These are phyloP conservation scores for Suhomyces kunorum DNA, from an alignment of 1,139 yeast genomes.

Conservation along the genomic window DNA sequence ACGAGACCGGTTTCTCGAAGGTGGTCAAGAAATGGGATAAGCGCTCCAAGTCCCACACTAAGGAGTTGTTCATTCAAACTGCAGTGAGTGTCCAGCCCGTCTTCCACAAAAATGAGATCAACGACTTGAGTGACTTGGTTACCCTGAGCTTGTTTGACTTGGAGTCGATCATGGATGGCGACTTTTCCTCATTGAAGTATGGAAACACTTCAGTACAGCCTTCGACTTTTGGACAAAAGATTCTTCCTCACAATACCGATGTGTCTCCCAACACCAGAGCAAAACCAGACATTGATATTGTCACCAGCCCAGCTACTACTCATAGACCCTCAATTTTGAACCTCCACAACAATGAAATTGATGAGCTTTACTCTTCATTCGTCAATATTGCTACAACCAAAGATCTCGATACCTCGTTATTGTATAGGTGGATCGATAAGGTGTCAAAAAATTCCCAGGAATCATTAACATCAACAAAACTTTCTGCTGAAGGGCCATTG, in stretches of 20 bases:
- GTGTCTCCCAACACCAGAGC: slow-evolving; percentile 1
- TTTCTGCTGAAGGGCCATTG: background rate
- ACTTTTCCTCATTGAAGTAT: slow-evolving; percentile 40
- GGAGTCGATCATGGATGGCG: slow-evolving; percentile 86
- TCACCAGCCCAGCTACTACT: slow-evolving; percentile 8
- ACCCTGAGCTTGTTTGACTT: slow-evolving; percentile 76
- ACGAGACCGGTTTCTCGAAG: slow-evolving; percentile 93
- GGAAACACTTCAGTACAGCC: background rate
- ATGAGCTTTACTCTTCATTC: slow-evolving; percentile 68
- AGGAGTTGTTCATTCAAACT: slow-evolving; percentile 84
- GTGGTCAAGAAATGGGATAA: slow-evolving; percentile 98
- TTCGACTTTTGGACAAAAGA: background rate
- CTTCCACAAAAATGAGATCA: slow-evolving; percentile 85
- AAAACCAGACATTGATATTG: slow-evolving; percentile 5
- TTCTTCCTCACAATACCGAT: slow-evolving; percentile 2
- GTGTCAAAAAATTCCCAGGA: slow-evolving; percentile 25
- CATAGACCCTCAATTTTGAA: slow-evolving; percentile 19
- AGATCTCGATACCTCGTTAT: slow-evolving; percentile 45
- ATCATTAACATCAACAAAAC: background rate
- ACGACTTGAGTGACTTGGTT: slow-evolving; percentile 80
- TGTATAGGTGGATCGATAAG: slow-evolving; percentile 54
- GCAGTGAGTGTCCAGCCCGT: slow-evolving; percentile 97
- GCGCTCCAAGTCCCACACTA: slow-evolving; percentile 90
- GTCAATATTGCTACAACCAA: slow-evolving; percentile 57
- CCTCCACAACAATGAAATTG: slow-evolving; percentile 45